phyloP scores from a whole-genome alignment of 2,329 filamentous ascomycete genomes.

The Alternaria arbusti region DNA sequence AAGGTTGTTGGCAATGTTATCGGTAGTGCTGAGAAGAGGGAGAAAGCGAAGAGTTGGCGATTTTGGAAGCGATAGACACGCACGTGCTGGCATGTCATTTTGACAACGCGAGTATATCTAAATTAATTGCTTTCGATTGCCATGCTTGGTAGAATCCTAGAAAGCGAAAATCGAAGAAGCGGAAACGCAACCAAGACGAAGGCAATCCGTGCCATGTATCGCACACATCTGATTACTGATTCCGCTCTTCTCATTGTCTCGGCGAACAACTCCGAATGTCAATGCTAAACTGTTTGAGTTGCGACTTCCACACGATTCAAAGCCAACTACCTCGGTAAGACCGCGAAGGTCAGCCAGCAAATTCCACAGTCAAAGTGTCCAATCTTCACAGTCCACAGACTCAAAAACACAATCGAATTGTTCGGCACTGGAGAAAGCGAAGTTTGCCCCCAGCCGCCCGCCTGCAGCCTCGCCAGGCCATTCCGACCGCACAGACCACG shows the following conservation, averaged over 20 bases:
- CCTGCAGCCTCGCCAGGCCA: not conserved
- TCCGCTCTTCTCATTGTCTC: not conserved
- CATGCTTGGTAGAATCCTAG: no score
- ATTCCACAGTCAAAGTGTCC: not conserved
- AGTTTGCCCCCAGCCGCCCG: not conserved
- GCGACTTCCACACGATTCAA: not conserved
- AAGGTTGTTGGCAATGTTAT: slow-evolving; percentile 53
- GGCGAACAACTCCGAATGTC: not conserved
- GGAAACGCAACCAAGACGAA: not conserved
- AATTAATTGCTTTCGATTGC: no score
- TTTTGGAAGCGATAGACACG: slow-evolving; percentile 16
- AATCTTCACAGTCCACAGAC: not conserved
- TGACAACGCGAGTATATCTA: no score
- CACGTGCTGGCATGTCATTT: not conserved
- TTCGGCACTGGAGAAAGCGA: not conserved
- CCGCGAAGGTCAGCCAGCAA: not conserved
- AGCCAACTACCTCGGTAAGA: not conserved
- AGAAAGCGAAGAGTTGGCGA: slow-evolving; percentile 9
- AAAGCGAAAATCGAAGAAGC: no score
- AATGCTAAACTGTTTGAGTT: not conserved
- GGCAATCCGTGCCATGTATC: not conserved
- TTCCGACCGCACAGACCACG: not conserved
- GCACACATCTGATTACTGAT: not conserved
- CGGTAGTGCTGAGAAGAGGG: slow-evolving; percentile 33
- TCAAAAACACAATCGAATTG: not conserved